Evolutionary conservation across 2,329 filamentous ascomycete species (phyloP).

Genomic region (Trichoderma sp.): DNA sequence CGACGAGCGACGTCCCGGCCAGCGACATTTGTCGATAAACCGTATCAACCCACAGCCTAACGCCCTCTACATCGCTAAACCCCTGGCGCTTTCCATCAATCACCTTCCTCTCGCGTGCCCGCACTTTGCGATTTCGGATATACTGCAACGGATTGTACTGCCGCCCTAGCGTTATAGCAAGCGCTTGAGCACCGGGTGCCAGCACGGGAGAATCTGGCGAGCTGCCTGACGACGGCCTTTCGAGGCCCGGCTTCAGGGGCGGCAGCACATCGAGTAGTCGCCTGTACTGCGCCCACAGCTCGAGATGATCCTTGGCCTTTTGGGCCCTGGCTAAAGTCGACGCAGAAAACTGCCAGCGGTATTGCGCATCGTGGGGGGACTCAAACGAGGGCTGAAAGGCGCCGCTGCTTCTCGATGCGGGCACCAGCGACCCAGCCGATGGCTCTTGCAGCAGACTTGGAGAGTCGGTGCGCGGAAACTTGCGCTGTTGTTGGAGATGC

Average conservation of each 20-base stretch:
- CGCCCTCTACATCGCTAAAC: constrained; percentile 69
- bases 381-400: constrained; percentile 50
- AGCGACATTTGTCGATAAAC: constrained; percentile 44
- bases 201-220: constrained; percentile 40
- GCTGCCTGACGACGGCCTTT: constrained; percentile 40
- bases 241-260: constrained; percentile 56
- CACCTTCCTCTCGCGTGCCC: constrained; percentile 70
- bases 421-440: constrained; percentile 39
- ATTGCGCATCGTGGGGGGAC: constrained; percentile 40
- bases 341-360: constrained; percentile 67
- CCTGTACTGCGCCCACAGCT: constrained; percentile 80
- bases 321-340: constrained; percentile 79
- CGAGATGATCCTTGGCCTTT: constrained; percentile 80
- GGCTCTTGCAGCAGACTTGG: constrained; percentile 49
- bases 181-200: constrained; percentile 27
- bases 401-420: constrained; percentile 41
- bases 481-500: constrained; percentile 69
- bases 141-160: constrained; percentile 89
- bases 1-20: constrained; percentile 25
- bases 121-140: constrained; percentile 82
- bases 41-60: constrained; percentile 73
- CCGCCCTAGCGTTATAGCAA: constrained; percentile 54
- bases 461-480: constrained; percentile 58
- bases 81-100: constrained; percentile 73
- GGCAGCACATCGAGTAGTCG: constrained; percentile 75